Evolutionary conservation across 225 moss, liverwort and hornwort species (phyloP).

Genomic region (Pseudisothecium myosuroides): DNA sequence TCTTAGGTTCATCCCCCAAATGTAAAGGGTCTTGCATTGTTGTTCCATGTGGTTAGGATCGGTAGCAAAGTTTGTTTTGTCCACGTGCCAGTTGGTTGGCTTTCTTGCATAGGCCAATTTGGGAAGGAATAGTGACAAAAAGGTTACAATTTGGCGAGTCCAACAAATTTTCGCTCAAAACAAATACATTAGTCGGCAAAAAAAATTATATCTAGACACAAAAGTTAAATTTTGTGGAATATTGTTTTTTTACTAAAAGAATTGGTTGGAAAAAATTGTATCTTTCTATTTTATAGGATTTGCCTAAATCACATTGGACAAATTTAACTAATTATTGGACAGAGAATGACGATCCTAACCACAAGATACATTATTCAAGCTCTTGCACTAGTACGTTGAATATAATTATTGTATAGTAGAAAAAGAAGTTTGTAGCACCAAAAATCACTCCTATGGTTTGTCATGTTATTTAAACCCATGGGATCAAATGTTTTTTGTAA

Average conservation of each 20-base stretch:
- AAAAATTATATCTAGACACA: too few relatives aligned
- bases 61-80: too few relatives aligned
- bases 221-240: background rate
- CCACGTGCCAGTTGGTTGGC: too few relatives aligned
- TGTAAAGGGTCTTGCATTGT: background rate
- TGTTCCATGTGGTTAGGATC: background rate
- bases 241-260: background rate
- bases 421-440: too few relatives aligned
- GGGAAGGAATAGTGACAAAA: too few relatives aligned
- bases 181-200: background rate
- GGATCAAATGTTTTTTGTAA: background rate
- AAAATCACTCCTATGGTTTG: too few relatives aligned
- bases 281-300: background rate
- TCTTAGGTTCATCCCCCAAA: background rate
- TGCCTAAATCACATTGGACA: background rate
- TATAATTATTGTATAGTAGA: too few relatives aligned
- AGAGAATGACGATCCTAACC: background rate
- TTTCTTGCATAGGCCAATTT: too few relatives aligned
- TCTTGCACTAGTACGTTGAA: background rate
- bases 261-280: background rate
- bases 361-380: background rate
- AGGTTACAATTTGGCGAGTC: fast-evolving
- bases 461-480: background rate
- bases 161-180: too few relatives aligned
- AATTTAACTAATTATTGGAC: fast-evolving